Evolutionary conservation across 495 filamentous ascomycete species (phyloP), one percentile per base, ranked within the genome.

Genomic region (Articulospora tetracladia): DNA sequence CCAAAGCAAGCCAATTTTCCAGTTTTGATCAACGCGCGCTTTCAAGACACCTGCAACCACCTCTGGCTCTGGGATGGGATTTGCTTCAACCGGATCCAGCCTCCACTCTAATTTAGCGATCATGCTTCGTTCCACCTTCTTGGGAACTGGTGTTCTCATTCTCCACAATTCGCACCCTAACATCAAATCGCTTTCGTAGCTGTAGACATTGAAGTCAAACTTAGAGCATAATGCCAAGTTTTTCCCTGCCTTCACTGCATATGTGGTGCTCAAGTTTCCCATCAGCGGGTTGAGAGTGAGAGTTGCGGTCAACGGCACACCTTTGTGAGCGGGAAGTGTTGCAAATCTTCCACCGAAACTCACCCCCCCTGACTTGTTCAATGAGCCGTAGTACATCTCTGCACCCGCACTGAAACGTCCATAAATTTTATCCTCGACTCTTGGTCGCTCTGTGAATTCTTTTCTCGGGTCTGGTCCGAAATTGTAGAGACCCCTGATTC

Each of bases 181-280:
- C 41, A 88, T 87, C 77, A 97, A 82, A 36, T 95, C 92, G 69
- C 91, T 96, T 75, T 98, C 94, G 76, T 97, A 98, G 67, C 90
- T 95, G 75, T 97, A 97, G 53, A 97, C 91, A 69, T 98, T 98
- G 71, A 98, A 98, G 63, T 94, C 91, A 75, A 98, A 93, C 41
- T 87, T 84, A 28, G 91, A 92, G 59, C 92, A 93, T 49, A 98
- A 83, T 0, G 91, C 86, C 53, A 94, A 82, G 59, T 91, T 84
- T 13, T 81, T 84, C 22, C 89, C 88, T 6, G 93, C 94, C 64
- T 89, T 85, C 13, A 97, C 86, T 15, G 94, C 90, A 66, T 98
- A 98, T 6, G 87, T 95, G 26, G 90, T 87, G 46, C 88, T 92
- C 53, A 98, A 76, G 59, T 88, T 95, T 27, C 94, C 94, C 80